Evolutionary conservation across 352 stramenopile genomes (phyloP).

Genomic region (Peronospora tabacina): DNA sequence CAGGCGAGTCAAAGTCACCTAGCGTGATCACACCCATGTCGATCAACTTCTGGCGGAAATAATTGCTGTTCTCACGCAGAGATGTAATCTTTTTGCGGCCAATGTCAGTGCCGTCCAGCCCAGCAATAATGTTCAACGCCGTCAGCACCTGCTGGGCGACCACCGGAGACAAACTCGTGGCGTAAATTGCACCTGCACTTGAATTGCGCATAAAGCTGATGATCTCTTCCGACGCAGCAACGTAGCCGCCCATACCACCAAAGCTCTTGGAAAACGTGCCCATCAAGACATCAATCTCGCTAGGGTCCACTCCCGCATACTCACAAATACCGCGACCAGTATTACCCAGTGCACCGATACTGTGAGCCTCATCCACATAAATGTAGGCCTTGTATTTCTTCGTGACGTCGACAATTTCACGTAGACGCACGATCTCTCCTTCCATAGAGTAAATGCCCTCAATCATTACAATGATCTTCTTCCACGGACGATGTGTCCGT

Average conservation of each 20-base stretch:
- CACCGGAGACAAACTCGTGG: slow-evolving; percentile 51
- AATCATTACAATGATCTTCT: slow-evolving; percentile 96
- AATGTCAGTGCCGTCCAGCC: slow-evolving; percentile 91
- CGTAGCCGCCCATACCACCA: slow-evolving; percentile 97
- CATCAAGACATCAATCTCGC: slow-evolving; percentile 98
- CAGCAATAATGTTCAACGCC: slow-evolving; percentile 91
- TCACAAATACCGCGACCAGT: slow-evolving; percentile 93
- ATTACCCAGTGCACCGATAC: slow-evolving; percentile 91
- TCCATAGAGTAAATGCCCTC: slow-evolving; percentile 99
- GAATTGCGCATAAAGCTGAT: slow-evolving; percentile 50
- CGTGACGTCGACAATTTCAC: slow-evolving; percentile 85
- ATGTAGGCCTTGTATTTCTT: slow-evolving; percentile 97
- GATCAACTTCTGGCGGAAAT: slow-evolving; percentile 91
- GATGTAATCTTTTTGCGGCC: slow-evolving; percentile 89
- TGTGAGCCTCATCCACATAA: slow-evolving; percentile 97
- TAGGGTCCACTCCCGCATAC: slow-evolving; percentile 91
- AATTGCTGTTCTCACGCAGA: slow-evolving; percentile 97
- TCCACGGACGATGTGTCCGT: slow-evolving; percentile 92
- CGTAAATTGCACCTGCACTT: slow-evolving; percentile 51
- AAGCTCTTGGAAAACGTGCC: slow-evolving; percentile 99
- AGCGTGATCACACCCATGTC: slow-evolving; percentile 89
- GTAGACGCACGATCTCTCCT: slow-evolving; percentile 93
- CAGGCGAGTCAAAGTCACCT: slow-evolving; percentile 95
- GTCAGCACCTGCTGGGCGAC: slow-evolving; percentile 60
- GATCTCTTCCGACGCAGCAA: slow-evolving; percentile 84